A percentile compares a stretch with the other conserved stretches of the same genome.
Evolutionary conservation across 1,284 basidiomycete species (phyloP).

Genomic region (Pyrrhoderma noxium): DNA sequence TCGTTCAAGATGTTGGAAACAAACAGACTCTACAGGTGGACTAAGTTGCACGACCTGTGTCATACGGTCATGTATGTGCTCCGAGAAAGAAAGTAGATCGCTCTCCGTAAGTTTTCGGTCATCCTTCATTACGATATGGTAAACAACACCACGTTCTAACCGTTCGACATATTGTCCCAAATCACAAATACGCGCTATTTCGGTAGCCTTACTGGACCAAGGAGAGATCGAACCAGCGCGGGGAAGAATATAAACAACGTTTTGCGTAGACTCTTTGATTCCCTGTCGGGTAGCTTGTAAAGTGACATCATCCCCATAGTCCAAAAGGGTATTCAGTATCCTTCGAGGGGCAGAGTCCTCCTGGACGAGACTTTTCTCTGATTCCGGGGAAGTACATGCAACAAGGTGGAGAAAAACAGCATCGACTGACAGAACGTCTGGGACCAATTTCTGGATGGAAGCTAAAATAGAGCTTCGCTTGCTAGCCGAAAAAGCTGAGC

Average conservation of each 20-base stretch:
- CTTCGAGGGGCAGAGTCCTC: constrained; percentile 39
- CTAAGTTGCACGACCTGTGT: constrained; percentile 70
- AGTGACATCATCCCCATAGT: constrained; percentile 79
- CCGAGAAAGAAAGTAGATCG: constrained; percentile 46
- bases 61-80: constrained; percentile 91
- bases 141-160: constrained; percentile 80
- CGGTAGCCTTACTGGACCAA: constrained; percentile 98
- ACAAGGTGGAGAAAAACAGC: constrained; percentile 87
- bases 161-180: constrained; percentile 66
- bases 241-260: constrained; percentile 67
- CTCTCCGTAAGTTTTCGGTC: constrained; percentile 34
- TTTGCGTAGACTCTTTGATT: constrained; percentile 31
- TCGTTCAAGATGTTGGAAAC: constrained; percentile 71
- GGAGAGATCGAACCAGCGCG: constrained; percentile 78
- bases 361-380: constrained; percentile 34
- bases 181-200: constrained; percentile 86
- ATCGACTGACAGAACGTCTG: constrained; percentile 65
- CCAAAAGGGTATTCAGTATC: constrained; percentile 70
- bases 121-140: constrained; percentile 51
- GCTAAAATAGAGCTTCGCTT: constrained; percentile 68
- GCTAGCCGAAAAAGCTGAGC: constrained; percentile 63
- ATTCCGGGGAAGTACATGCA: constrained; percentile 44
- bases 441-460: constrained; percentile 47
- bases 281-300: constrained; percentile 39
- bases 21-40: constrained; percentile 48